Conservation (phyloP, 2,329 filamentous ascomycete species). For the Trematosphaeria pertusa region DNA sequence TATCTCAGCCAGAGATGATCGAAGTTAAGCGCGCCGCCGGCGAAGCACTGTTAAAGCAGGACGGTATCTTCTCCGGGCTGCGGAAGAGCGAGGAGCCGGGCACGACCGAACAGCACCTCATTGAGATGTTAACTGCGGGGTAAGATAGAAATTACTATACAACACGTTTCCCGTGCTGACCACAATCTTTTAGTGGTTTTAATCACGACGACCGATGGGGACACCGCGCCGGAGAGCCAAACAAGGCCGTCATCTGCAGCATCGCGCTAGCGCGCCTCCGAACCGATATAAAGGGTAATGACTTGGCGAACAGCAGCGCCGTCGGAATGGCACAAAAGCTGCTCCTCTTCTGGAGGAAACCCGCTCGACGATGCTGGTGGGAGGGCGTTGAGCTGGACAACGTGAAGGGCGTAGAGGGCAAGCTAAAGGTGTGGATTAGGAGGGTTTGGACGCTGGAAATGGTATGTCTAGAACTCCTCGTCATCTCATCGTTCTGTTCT, state of each 20-base stretch:
- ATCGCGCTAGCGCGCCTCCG: slow-evolving; percentile 90
- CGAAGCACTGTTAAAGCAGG: slow-evolving; percentile 82
- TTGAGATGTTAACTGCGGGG: slow-evolving; percentile 99
- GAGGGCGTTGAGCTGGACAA: slow-evolving; percentile 91
- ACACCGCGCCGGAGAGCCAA: slow-evolving; percentile 94
- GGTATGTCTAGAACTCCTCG: no score
- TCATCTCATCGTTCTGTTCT: no score
- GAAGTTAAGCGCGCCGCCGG: slow-evolving; percentile 94
- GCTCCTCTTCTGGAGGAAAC: slow-evolving; percentile 96
- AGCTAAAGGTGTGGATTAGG: slow-evolving; percentile 97
- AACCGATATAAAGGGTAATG: slow-evolving; percentile 84
- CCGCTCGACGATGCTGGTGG: slow-evolving; percentile 97
- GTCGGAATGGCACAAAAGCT: slow-evolving; percentile 99
- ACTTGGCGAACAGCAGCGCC: slow-evolving; percentile 74
- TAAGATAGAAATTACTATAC: slow-evolving; percentile 57
- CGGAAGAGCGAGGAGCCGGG: slow-evolving; percentile 95
- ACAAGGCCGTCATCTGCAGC: slow-evolving; percentile 98
- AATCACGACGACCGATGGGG: slow-evolving; percentile 96
- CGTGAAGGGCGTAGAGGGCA: slow-evolving; percentile 88
- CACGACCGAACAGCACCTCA: slow-evolving; percentile 96
- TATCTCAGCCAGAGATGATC: slow-evolving; percentile 89
- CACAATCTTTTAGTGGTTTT: slow-evolving; percentile 72
- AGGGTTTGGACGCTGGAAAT: slow-evolving; percentile 99
- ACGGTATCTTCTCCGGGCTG: slow-evolving; percentile 94
- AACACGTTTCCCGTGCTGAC: slow-evolving; percentile 12